A percentile compares a stretch with the other conserved stretches of the same genome.
These are phyloP conservation scores for Claviceps capensis DNA, from an alignment of 2,329 filamentous ascomycete genomes.

Conservation along the genomic window DNA sequence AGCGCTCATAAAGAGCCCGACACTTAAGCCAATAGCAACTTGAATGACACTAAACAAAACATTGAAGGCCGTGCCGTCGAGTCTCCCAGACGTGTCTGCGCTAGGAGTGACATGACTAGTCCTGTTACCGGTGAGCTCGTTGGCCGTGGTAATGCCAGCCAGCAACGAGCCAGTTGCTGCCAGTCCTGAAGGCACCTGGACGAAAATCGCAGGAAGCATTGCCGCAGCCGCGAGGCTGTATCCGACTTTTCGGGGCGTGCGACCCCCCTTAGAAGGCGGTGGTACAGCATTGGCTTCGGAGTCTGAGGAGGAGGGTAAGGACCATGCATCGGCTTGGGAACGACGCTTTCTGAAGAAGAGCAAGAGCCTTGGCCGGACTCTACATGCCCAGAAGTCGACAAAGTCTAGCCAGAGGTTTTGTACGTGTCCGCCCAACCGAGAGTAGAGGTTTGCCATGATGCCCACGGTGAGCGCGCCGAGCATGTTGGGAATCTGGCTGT, in stretches of 20 bases:
- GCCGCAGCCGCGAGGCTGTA: constrained; percentile 74
- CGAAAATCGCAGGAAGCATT: constrained; percentile 77
- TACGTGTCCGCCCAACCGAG: constrained; percentile 45
- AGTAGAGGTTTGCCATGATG: constrained; percentile 66
- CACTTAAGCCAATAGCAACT: constrained; percentile 48
- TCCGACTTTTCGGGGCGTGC: constrained; percentile 34
- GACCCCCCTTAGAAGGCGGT: constrained; percentile 10
- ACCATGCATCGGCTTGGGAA: constrained; percentile 17
- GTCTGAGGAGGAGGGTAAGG: constrained; percentile 17
- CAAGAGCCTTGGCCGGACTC: constrained; percentile 22
- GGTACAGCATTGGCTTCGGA: constrained; percentile 18
- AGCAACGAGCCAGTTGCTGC: constrained; percentile 46
- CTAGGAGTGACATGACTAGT: constrained; percentile 8
- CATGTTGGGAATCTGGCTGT: constrained; percentile 64
- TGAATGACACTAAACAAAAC: constrained; percentile 46
- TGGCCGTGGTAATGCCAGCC: constrained; percentile 41
- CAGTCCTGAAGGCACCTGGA: constrained; percentile 50
- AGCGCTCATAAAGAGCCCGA: constrained; percentile 43
- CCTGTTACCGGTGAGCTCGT: constrained; percentile 35
- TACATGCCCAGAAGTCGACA: constrained; percentile 34
- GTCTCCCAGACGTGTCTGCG: constrained; percentile 12
- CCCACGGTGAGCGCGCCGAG: constrained; percentile 66
- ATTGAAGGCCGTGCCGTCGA: constrained; percentile 35
- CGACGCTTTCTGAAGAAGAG: constrained; percentile 14
- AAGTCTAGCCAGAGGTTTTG: constrained; percentile 41